Base-by-base conservation (phyloP, 495 filamentous ascomycete species). In the Xylaria venustula region DNA sequence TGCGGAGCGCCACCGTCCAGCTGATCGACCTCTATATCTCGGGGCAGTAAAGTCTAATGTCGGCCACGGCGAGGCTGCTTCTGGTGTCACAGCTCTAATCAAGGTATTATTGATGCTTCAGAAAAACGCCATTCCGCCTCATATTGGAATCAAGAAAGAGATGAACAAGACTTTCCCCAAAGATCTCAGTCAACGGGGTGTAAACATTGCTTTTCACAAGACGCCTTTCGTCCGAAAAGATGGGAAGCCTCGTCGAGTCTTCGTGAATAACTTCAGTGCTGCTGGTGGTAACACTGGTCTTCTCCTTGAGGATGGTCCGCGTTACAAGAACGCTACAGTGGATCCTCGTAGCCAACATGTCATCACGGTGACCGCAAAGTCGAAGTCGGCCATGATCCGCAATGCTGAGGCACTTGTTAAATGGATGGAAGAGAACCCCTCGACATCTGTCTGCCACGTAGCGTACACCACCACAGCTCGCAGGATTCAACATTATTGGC, bases 101-200 rank as follows among this genome's bases (percentile, higher is more conserved):
- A 97, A 97, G 74, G 85, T 93, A 1, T 71, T 97, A 49, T 71
- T 96, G 73, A 97, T 97, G 92, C 76, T 97, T 73, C 81, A 88
- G 71, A 88, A 93, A 68, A 89, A 87, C 67, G 80, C 79, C 34
- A 96, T 97, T 49, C 91, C 92, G 6, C 89, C 91, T 7, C 91
- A 94, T 62, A 87, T 90, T 58, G 91, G 91, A n/a, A 93, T 93
- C 78, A 94, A 96, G 77, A 84, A 79, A 8, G 84, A 73, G 83
- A 94, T 80, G 85, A 96, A 81, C 83, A 89, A 76, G 69, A 88
- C 83, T 34, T 94, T 93, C 77, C 90, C 91, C 0, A 85, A 83
- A 25, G 88, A 93, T 68, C 74, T 93, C 1, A 74, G 75, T 0
- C 82, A 92, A 57, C 87, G 91, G 25, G 90, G 91, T 58, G 89